Evolutionary conservation across 257 asterid genomes (phyloP).

Genomic region (Plantago elongata): DNA sequence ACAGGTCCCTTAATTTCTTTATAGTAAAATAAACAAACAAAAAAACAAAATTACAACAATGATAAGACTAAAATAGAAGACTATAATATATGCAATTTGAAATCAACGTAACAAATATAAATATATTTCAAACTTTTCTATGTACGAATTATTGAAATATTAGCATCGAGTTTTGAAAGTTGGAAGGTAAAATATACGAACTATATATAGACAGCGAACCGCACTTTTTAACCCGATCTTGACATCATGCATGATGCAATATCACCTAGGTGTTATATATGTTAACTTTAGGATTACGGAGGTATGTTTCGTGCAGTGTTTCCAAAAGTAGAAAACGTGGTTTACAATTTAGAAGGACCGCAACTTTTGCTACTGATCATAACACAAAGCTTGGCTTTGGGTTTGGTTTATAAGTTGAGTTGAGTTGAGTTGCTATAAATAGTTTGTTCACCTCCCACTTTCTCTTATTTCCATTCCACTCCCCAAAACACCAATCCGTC

Average conservation of each 20-base stretch:
- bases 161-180: no score
- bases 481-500: not conserved
- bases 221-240: no score
- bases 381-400: not conserved
- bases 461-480: not conserved
- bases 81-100: no score
- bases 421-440: no score
- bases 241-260: no score
- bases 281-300: conserved; percentile 8
- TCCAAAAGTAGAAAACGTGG: not conserved
- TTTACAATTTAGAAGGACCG: not conserved
- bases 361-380: not conserved
- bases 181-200: no score
- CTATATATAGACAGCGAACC: no score
- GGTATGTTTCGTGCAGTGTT: not conserved
- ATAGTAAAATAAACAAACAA: not conserved
- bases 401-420: no score
- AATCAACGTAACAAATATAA: no score
- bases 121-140: no score
- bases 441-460: not conserved
- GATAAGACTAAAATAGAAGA: not conserved
- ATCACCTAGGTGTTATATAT: not conserved
- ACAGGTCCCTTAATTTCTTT: not conserved
- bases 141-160: no score
- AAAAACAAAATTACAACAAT: not conserved